phyloP scores from a whole-genome alignment of 1,139 yeast genomes.

The Yamadazyma triangularis region DNA sequence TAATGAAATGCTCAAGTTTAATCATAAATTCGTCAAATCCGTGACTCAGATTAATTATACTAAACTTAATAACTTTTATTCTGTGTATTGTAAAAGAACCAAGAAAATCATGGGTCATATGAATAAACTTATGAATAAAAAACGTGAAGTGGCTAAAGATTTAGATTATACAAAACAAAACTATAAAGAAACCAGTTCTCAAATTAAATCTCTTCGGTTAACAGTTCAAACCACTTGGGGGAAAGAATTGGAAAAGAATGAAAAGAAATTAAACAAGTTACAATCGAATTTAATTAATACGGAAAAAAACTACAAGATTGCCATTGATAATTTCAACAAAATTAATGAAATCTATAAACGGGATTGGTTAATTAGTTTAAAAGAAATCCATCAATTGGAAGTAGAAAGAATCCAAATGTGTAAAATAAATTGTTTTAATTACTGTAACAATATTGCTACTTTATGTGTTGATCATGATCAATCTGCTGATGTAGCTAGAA shows the following conservation, averaged over 20 bases:
- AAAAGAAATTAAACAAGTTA: slow-evolving; percentile 56
- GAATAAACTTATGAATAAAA: slow-evolving; percentile 26
- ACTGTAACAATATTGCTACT: slow-evolving; percentile 70
- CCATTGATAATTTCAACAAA: slow-evolving; percentile 57
- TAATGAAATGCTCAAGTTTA: slow-evolving; percentile 28
- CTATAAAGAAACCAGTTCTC: slow-evolving; percentile 57
- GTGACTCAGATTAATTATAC: slow-evolving; percentile 31
- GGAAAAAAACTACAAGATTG: slow-evolving; percentile 55
- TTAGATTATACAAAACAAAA: slow-evolving; percentile 45
- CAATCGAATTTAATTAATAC: slow-evolving; percentile 43
- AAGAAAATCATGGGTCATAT: slow-evolving; percentile 34
- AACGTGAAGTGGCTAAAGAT: slow-evolving; percentile 25
- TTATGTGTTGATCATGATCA: slow-evolving; percentile 79
- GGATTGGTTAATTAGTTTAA: slow-evolving; percentile 75
- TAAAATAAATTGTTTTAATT: slow-evolving; percentile 79
- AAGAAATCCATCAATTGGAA: slow-evolving; percentile 71
- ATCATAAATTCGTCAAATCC: slow-evolving; percentile 28
- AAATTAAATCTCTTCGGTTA: slow-evolving; percentile 54
- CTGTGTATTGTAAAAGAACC: slow-evolving; percentile 27
- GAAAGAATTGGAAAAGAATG: slow-evolving; percentile 65
- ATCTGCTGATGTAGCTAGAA: slow-evolving; percentile 65
- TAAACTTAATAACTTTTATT: slow-evolving; percentile 27
- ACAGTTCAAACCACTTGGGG: slow-evolving; percentile 76
- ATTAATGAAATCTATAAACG: slow-evolving; percentile 68
- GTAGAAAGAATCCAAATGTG: slow-evolving; percentile 71